These are phyloP conservation scores for Carex scoparia DNA, from an alignment of 176 grass and related monocot species.

Conservation along the genomic window DNA sequence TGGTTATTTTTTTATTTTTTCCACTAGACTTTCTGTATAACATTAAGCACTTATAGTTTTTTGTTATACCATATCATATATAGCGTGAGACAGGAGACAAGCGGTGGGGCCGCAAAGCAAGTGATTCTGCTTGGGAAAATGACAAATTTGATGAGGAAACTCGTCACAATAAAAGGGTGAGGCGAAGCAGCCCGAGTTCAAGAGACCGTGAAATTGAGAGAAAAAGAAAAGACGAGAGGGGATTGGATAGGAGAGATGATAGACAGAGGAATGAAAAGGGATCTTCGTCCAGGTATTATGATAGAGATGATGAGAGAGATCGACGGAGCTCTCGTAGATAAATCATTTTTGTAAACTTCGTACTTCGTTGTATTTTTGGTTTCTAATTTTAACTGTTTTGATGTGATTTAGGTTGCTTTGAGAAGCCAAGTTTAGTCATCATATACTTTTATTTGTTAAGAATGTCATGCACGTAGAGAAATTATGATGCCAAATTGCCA, in stretches of 20 bases:
- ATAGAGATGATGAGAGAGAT: conserved; percentile 7
- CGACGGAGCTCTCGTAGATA: conserved; percentile 13
- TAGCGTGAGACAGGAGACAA: conserved; percentile 7
- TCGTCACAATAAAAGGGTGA: neutral
- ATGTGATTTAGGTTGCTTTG: conserved; percentile 2
- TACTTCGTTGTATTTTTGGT: neutral
- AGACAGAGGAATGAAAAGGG: neutral
- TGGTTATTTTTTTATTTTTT: neutral
- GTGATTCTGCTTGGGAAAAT: conserved; percentile 19
- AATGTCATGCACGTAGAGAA: neutral
- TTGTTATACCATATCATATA: neutral
- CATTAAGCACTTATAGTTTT: neutral
- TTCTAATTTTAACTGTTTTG: neutral
- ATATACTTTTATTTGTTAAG: neutral
- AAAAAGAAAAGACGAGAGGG: conserved; percentile 3
- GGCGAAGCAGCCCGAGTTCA: neutral
- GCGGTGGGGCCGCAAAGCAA: neutral
- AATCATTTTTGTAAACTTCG: neutral
- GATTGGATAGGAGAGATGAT: conserved; percentile 14
- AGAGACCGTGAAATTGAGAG: conserved; percentile 9
- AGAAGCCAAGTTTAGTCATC: neutral
- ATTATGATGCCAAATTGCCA: neutral
- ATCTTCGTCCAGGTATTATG: neutral
- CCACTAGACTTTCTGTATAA: neutral
- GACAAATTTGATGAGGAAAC: conserved; percentile 9